A percentile compares a stretch with the other conserved stretches of the same genome.
These are phyloP conservation scores for Plectosphaerella plurivora DNA, from an alignment of 2,329 filamentous ascomycete genomes.

Conservation along the genomic window DNA sequence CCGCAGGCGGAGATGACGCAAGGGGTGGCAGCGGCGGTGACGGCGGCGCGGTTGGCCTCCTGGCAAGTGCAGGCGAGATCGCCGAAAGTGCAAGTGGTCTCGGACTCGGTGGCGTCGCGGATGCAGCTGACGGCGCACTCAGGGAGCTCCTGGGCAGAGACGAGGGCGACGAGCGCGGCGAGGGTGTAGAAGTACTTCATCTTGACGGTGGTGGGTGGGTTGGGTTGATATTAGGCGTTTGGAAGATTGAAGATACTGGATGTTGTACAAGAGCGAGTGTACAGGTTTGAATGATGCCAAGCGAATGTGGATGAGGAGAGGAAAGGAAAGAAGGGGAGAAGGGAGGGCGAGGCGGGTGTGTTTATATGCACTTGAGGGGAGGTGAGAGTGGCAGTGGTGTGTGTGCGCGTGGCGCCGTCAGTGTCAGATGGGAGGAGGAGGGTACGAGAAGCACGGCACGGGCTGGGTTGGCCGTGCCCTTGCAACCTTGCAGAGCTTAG, in stretches of 20 bases:
- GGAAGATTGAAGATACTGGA: conserved; percentile 2
- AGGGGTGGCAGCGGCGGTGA: conserved; percentile 25
- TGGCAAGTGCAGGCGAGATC: conserved; percentile 28
- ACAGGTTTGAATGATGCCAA: conserved; percentile 2
- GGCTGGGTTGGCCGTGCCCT: too few species aligned
- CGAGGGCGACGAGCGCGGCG: conserved; percentile 25
- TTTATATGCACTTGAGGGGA: conserved; percentile 8
- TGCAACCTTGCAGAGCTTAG: too few species aligned
- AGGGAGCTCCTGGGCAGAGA: conserved; percentile 26
- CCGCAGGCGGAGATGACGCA: conserved; percentile 32
- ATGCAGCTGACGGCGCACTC: conserved; percentile 32
- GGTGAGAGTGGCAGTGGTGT: neutral
- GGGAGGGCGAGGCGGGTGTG: conserved; percentile 3
- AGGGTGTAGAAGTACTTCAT: conserved; percentile 17
- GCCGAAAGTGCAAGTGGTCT: conserved; percentile 23
- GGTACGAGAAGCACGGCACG: too few species aligned
- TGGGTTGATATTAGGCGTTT: conserved; percentile 6
- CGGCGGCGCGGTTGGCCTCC: conserved; percentile 24
- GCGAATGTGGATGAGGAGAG: conserved; percentile 3
- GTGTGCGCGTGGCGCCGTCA: neutral
- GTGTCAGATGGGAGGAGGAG: too few species aligned
- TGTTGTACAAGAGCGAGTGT: conserved; percentile 5
- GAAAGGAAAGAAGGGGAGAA: neutral
- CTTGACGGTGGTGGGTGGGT: conserved; percentile 8
- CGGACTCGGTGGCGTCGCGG: conserved; percentile 20